Evolutionary conservation across 352 stramenopile species (phyloP).

Genomic region (Phytophthora pini): DNA sequence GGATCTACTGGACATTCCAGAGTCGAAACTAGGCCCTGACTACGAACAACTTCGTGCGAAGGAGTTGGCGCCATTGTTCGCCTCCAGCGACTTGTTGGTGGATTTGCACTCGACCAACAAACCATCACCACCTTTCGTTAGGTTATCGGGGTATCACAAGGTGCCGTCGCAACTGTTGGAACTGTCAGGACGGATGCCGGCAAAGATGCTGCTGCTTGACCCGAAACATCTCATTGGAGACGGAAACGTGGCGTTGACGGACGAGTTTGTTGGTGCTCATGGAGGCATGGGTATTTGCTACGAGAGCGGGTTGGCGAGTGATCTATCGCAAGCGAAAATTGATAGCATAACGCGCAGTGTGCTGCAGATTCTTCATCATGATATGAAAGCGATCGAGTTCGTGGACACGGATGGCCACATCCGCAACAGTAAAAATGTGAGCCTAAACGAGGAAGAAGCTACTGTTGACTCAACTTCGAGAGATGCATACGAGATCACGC

Average conservation of each 20-base stretch:
- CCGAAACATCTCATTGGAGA: conserved; percentile 61
- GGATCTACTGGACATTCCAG: conserved; percentile 34
- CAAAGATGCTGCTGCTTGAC: conserved; percentile 72
- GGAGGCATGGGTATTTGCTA: conserved; percentile 75
- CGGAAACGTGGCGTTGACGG: conserved; percentile 64
- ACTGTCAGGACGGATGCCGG: conserved; percentile 52
- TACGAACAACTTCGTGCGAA: conserved; percentile 68
- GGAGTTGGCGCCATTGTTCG: conserved; percentile 63
- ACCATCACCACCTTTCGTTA: conserved; percentile 69
- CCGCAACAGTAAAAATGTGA: background rate
- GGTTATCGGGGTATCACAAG: conserved; percentile 50
- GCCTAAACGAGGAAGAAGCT: background rate
- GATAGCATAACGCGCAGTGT: conserved; percentile 48
- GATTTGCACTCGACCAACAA: conserved; percentile 87
- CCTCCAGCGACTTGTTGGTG: conserved; percentile 62
- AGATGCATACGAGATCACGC: conserved; percentile 53
- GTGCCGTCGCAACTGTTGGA: conserved; percentile 34
- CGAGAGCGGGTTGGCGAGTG: conserved; percentile 68
- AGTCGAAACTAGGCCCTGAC: background rate
- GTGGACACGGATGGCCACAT: conserved; percentile 18
- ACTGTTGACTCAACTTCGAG: background rate
- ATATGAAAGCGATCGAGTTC: conserved; percentile 44
- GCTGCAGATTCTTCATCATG: conserved; percentile 54
- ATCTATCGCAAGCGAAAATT: conserved; percentile 58
- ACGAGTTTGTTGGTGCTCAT: conserved; percentile 70